A percentile compares a stretch with the other conserved stretches of the same genome.
These are phyloP conservation scores for Brassica rapa DNA, from an alignment of 345 rosid genomes.

Conservation along the genomic window DNA sequence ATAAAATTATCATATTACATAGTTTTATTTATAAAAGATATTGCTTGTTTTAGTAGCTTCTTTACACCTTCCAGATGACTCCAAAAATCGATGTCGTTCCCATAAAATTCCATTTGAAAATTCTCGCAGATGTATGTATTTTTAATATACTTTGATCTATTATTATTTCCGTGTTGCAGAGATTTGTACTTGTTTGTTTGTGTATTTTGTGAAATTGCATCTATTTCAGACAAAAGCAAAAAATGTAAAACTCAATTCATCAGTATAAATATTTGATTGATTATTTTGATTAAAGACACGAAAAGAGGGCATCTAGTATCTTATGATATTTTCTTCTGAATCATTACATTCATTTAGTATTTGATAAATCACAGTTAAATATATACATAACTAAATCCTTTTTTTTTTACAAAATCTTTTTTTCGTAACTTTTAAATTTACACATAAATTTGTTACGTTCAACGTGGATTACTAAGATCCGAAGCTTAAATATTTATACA, in stretches of 20 bases:
- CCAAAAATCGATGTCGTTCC: slow-evolving; percentile 45
- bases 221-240: no score
- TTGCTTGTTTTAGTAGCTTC: slow-evolving; percentile 43
- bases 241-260: no score
- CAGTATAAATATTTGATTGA: background rate
- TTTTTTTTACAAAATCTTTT: background rate
- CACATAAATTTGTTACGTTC: background rate
- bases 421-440: background rate
- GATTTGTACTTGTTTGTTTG: slow-evolving; percentile 27
- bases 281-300: background rate
- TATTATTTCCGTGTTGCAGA: slow-evolving; percentile 14
- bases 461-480: background rate
- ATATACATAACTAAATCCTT: background rate
- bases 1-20: background rate
- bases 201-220: background rate
- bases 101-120: slow-evolving; percentile 21
- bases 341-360: background rate
- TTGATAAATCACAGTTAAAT: background rate
- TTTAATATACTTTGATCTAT: background rate
- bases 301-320: background rate
- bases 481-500: background rate
- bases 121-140: slow-evolving; percentile 29
- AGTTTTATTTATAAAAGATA: background rate
- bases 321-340: background rate
- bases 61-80: slow-evolving; percentile 59